Evolutionary conservation across 345 rosid species (phyloP).

Genomic region (Aegle marmelos): DNA sequence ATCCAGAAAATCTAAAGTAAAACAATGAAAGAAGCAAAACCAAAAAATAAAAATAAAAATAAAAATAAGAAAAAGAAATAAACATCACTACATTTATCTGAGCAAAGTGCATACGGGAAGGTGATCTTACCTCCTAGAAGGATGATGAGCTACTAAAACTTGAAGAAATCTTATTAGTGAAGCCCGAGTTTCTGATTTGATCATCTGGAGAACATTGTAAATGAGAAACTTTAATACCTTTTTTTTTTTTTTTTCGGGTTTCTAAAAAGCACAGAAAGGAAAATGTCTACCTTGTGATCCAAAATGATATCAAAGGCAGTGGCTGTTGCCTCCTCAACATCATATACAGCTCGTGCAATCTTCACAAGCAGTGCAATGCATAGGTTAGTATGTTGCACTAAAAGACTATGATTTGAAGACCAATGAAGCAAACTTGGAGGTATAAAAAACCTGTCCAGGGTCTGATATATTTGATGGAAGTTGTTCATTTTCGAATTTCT

Average conservation of each 20-base stretch:
- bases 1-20: conserved; percentile 29
- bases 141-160: conserved; percentile 91
- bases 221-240: conserved; percentile 10
- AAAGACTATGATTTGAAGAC: not conserved
- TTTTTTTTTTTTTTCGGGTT: too few species aligned
- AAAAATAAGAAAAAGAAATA: not conserved
- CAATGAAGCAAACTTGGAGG: conserved; percentile 15
- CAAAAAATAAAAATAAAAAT: not conserved
- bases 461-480: conserved; percentile 68
- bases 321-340: conserved; percentile 90
- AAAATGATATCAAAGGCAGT: conserved; percentile 77
- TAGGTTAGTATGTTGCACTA: conserved; percentile 19
- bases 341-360: conserved; percentile 83
- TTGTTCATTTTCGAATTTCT: conserved; percentile 71
- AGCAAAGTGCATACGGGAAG: conserved; percentile 7
- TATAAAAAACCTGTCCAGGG: conserved; percentile 64
- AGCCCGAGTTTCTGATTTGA: conserved; percentile 68
- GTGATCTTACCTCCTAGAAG: conserved; percentile 67
- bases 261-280: not conserved
- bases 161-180: conserved; percentile 80
- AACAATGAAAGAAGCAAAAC: conserved; percentile 24
- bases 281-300: conserved; percentile 57
- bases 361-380: conserved; percentile 27
- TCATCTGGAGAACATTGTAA: conserved; percentile 50
- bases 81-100: conserved; percentile 10